phyloP scores from a whole-genome alignment of 495 filamentous ascomycete genomes.

The Penicillium pulvis region DNA sequence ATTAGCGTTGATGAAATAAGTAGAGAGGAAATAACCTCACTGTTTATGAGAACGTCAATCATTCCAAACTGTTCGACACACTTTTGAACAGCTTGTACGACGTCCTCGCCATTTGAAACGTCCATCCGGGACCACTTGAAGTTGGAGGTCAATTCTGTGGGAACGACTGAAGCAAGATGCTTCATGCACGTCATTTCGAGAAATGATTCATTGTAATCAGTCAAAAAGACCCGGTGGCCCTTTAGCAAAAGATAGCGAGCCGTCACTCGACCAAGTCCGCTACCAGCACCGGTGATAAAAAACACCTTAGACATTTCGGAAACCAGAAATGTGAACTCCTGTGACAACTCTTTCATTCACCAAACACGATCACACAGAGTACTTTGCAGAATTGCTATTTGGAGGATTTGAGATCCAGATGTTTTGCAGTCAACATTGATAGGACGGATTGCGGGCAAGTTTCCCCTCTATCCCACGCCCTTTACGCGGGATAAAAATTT shows the following conservation, averaged over 20 bases:
- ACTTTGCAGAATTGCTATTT: too few species aligned
- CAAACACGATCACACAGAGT: too few species aligned
- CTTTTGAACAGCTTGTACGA: background rate
- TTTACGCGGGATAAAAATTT: too few species aligned
- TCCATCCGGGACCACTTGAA: background rate
- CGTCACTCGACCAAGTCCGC: constrained; percentile 10
- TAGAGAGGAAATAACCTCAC: background rate
- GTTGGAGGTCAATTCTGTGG: background rate
- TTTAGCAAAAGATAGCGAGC: constrained; percentile 8
- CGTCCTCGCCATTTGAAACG: background rate
- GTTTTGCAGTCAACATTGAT: too few species aligned
- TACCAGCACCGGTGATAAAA: constrained; percentile 5
- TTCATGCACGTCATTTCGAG: background rate
- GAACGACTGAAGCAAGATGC: background rate
- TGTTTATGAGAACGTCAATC: constrained; percentile 1
- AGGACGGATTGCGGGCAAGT: too few species aligned
- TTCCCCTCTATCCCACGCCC: too few species aligned
- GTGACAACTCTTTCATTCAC: too few species aligned
- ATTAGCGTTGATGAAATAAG: background rate
- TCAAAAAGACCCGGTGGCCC: constrained; percentile 10
- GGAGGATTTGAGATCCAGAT: too few species aligned
- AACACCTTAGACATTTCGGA: background rate
- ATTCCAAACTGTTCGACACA: background rate
- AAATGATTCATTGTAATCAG: constrained; percentile 7
- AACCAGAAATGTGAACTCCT: too few species aligned